These are phyloP conservation scores for Colletotrichum spinosum DNA, from an alignment of 2,329 filamentous ascomycete species.

Conservation along the genomic window DNA sequence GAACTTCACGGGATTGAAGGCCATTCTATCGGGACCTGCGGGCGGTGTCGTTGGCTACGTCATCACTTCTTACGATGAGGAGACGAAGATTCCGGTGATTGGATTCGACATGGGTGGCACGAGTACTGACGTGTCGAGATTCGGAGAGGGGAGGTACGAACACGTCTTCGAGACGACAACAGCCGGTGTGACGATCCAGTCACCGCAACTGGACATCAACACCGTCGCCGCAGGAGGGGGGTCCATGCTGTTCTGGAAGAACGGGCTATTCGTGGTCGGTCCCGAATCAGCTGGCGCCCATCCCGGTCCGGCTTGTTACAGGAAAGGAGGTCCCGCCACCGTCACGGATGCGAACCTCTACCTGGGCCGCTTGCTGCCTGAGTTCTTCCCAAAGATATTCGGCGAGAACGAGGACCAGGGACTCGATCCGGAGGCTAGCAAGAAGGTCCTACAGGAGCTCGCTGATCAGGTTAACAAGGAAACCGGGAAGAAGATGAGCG, in stretches of 20 bases:
- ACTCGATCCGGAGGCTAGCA: conserved; percentile 80
- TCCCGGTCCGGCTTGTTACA: conserved; percentile 90
- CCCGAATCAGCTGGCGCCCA: conserved; percentile 91
- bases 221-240: conserved; percentile 93
- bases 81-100: conserved; percentile 87
- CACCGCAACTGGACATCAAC: conserved; percentile 93
- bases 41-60: conserved; percentile 94
- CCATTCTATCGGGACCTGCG: conserved; percentile 90
- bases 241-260: conserved; percentile 86
- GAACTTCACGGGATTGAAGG: conserved; percentile 85
- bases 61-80: conserved; percentile 86
- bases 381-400: conserved; percentile 96
- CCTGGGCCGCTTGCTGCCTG: conserved; percentile 84
- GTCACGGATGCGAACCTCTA: conserved; percentile 95
- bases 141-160: conserved; percentile 86
- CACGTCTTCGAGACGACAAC: conserved; percentile 96
- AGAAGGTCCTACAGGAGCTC: conserved; percentile 79
- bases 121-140: conserved; percentile 90
- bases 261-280: conserved; percentile 90
- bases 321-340: conserved; percentile 88
- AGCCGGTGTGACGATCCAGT: conserved; percentile 93
- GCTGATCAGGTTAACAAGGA: conserved; percentile 83
- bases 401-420: conserved; percentile 88
- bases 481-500: conserved; percentile 75
- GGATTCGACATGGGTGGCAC: conserved; percentile 98